Evolutionary conservation across 2,329 filamentous ascomycete species (phyloP), one percentile per base, ranked within the genome.

Genomic region (Colletotrichum kahawae): DNA sequence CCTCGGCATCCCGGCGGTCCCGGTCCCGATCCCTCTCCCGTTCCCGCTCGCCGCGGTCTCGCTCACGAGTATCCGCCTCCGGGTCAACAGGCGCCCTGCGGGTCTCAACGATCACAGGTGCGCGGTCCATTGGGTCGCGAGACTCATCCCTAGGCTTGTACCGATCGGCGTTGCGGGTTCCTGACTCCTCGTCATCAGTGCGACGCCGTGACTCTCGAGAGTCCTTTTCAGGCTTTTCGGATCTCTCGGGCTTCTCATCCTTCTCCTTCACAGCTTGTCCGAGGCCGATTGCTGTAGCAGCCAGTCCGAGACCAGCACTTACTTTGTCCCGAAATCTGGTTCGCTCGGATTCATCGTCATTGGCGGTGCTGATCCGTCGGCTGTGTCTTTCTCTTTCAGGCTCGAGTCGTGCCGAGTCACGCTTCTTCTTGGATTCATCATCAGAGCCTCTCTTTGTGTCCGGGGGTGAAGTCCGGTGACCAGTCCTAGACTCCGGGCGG

Each of bases 261-360:
- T 83, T 84, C 6, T 85, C 82, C 18, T 84, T 83, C n/a, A 86
- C 71, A 9, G 81, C 79, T 5, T 84, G 80, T 1, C 80, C 80
- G 13, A 89, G 82, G 38, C 87, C 88, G 21, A 90, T 83, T 5
- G 88, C 86, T 5, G 87, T 86, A 7, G 88, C 88, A 34, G 87
- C 87, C 21, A 87, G 84, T 36, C 88, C 86, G 5, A 90, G 81
- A 1, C 88, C 89, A 8, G 85, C 82, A 10, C 84, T 83, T 29
- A 89, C 81, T 76, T 88, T 90, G 62, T 90, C 88, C 48, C 87
- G 85, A 38, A 87, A 79, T 66, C 86, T 86, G 60, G 84, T 84
- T 27, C 83, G 85, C 56, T 85, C 84, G 70, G 83, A 84, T n/a
- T 85, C 83, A 10, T 86, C 85, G 3, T 82, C 80, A 12, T 84